A percentile compares a stretch with the other conserved stretches of the same genome.
phyloP scores from a whole-genome alignment of 345 rosid species.

The Dipteronia dyeriana region DNA sequence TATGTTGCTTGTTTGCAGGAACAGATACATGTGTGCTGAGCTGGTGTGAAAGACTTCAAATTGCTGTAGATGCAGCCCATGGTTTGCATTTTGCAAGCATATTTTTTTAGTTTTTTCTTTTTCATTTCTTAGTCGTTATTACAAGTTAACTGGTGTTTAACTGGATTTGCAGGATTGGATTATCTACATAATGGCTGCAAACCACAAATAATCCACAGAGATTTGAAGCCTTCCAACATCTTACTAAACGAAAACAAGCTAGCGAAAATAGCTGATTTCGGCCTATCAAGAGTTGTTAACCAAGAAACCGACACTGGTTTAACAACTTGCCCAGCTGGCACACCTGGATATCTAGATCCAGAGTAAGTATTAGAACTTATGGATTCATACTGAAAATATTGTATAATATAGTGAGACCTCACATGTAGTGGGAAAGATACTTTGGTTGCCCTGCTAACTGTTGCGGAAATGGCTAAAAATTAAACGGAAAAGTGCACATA shows the following conservation, averaged over 20 bases:
- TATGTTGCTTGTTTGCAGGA: neutral
- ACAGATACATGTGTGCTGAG: neutral
- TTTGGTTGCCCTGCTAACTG: no score
- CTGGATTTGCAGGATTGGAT: conserved; percentile 27
- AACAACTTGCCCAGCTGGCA: conserved; percentile 26
- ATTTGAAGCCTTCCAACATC: conserved; percentile 47
- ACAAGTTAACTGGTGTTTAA: no score
- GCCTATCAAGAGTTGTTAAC: conserved; percentile 26
- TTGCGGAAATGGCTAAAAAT: no score
- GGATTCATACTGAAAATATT: no score
- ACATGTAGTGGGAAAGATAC: no score
- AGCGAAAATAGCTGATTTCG: conserved; percentile 49
- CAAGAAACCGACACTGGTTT: no score
- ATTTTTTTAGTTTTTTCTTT: no score
- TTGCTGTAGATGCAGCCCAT: conserved; percentile 40
- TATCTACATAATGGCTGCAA: conserved; percentile 30
- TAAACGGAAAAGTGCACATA: no score
- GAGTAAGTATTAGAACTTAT: conserved; percentile 16
- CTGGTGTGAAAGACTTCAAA: conserved; percentile 39
- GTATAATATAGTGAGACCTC: no score
- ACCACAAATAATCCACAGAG: conserved; percentile 36
- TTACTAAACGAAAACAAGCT: conserved; percentile 42
- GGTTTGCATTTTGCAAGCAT: conserved; percentile 14
- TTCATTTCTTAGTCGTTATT: no score
- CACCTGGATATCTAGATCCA: conserved; percentile 42